Conservation (phyloP, 495 filamentous ascomycete species). For the Penicillium arizonense region DNA sequence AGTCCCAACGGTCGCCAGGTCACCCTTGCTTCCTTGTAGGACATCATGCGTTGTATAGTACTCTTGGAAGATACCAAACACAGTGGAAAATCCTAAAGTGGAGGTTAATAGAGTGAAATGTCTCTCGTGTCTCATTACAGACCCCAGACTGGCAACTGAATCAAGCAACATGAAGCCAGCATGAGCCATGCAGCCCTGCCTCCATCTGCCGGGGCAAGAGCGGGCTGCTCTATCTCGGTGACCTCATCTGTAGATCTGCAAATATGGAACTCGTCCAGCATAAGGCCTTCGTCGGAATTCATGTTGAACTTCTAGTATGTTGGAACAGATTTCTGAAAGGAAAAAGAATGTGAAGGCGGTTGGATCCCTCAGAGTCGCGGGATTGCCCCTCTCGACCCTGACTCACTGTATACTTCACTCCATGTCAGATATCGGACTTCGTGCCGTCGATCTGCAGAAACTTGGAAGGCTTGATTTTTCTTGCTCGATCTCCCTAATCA, state of each 20-base stretch:
- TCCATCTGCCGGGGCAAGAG: slow-evolving; percentile 56
- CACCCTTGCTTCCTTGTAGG: slow-evolving; percentile 32
- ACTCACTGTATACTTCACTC: too few relatives aligned
- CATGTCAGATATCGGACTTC: too few relatives aligned
- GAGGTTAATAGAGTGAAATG: background rate
- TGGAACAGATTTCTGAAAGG: background rate
- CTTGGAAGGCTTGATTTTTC: too few relatives aligned
- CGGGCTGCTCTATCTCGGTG: slow-evolving; percentile 30
- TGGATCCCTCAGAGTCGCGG: background rate
- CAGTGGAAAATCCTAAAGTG: slow-evolving; percentile 44
- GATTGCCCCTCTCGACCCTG: background rate
- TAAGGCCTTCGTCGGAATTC: slow-evolving; percentile 6
- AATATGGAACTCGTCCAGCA: slow-evolving; percentile 2
- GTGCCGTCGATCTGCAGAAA: too few relatives aligned
- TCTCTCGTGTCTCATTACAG: slow-evolving; percentile 5
- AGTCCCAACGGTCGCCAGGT: slow-evolving; percentile 53
- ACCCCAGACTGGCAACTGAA: slow-evolving; percentile 68
- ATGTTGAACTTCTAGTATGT: background rate
- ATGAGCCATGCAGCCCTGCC: slow-evolving; percentile 66
- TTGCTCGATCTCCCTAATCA: too few relatives aligned
- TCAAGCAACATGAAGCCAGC: slow-evolving; percentile 57
- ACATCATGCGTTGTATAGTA: slow-evolving; percentile 36
- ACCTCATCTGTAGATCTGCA: slow-evolving; percentile 4
- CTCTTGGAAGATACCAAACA: slow-evolving; percentile 52
- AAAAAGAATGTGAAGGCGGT: background rate